These are phyloP conservation scores for Cladophialophora yegresii DNA, from an alignment of 2,329 filamentous ascomycete genomes.

Conservation along the genomic window DNA sequence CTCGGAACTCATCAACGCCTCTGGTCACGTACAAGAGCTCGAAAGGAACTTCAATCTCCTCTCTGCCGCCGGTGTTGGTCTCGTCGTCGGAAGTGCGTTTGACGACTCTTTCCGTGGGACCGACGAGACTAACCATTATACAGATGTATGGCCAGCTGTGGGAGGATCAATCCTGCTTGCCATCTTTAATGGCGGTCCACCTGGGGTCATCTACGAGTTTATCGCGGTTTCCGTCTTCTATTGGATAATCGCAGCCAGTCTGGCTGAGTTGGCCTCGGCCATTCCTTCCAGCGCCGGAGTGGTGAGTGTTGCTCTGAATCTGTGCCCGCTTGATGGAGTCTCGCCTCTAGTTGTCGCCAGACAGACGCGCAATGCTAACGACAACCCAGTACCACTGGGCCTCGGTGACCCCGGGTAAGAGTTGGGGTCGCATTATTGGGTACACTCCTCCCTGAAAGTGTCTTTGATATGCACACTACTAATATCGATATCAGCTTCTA, in stretches of 20 bases:
- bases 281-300: conserved; percentile 63
- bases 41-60: conserved; percentile 64
- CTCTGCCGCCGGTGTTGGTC: conserved; percentile 60
- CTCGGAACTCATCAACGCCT: conserved; percentile 56
- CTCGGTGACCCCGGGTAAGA: conserved; percentile 58
- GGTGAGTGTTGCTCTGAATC: background rate
- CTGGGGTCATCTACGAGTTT: conserved; percentile 65
- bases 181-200: conserved; percentile 59
- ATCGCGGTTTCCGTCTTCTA: conserved; percentile 56
- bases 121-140: background rate
- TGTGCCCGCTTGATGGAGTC: background rate
- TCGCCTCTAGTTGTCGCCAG: background rate
- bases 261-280: conserved; percentile 62
- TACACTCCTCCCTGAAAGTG: conserved; percentile 29
- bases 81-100: conserved; percentile 60
- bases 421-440: conserved; percentile 55
- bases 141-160: conserved; percentile 60
- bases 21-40: conserved; percentile 65
- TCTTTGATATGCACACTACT: background rate
- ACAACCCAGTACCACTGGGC: conserved; percentile 58
- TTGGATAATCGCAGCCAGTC: conserved; percentile 59
- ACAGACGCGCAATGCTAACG: background rate
- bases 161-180: conserved; percentile 54
- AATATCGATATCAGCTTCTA: conserved; percentile 38
- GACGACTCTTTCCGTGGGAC: background rate